Base-by-base conservation (phyloP, 148 eudicot genomes). In the Pharnaceum exiguum region DNA sequence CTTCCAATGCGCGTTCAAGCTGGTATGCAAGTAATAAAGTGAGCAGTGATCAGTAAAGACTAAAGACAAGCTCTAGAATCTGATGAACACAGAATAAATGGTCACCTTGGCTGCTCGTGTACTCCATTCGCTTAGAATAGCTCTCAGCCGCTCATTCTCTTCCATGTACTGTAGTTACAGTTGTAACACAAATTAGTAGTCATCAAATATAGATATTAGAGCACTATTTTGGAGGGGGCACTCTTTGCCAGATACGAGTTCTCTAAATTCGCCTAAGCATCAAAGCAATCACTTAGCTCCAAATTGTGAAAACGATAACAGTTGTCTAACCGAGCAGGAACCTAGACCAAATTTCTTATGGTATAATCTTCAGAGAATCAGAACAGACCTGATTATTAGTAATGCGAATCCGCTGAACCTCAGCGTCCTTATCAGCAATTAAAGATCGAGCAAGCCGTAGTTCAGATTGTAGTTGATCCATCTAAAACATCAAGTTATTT, bases 111-210 rank as follows among this genome's bases (percentile, higher is more conserved):
- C 99, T 55, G 95, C 95, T 58, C 96, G 75, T 29, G 80, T 66
- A 63, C 99, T 93, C 99, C 99, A 93, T 74, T 93, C 99, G 31
- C 90, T 88, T 45, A 93, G 42, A 64, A 89, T 88, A n/a, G 89
- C 95, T 73, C 99, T 83, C 60, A 89, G 80, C 49, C 99, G 81
- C 65, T 89, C 99, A 50, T 89, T 93, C 77, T 93, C 99, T 65
- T 85, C 99, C 48, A 93, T 70, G 53, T 89, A 93, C 99, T 93
- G 89, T 64, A 37, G 47, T 32, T 25, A 63, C n/a, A 46, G 15
- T 2, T 3, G 27, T 9, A 30, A 19, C 10, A 31, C 36, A n/a
- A 32, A 17, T 16, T 1, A n/a, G n/a, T n/a, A n/a, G n/a, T n/a
- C n/a, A n/a, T n/a, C n/a, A n/a, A n/a, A n/a, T n/a, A n/a, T n/a